Evolutionary conservation across 2,329 filamentous ascomycete genomes (phyloP).

Genomic region (Xylariales sp.): DNA sequence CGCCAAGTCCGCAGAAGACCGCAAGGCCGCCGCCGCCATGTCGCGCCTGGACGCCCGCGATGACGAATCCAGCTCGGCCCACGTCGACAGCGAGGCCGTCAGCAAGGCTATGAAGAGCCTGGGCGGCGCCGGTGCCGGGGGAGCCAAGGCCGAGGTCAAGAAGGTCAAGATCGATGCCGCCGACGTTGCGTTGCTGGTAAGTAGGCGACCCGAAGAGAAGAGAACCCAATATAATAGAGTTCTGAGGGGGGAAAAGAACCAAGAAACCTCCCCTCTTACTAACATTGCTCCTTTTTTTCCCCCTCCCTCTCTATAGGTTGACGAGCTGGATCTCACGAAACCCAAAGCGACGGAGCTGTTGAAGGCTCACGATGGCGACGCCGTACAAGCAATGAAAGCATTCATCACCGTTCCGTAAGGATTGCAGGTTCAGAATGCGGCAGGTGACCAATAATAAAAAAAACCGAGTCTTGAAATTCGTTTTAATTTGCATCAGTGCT

Average conservation of each 20-base stretch:
- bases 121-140: conserved; percentile 25
- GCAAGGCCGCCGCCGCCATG: conserved; percentile 71
- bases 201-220: conserved; percentile 20
- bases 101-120: conserved; percentile 68
- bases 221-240: not conserved
- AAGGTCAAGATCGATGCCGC: conserved; percentile 70
- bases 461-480: too few species aligned
- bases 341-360: conserved; percentile 70
- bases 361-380: conserved; percentile 66
- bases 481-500: too few species aligned
- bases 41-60: conserved; percentile 60
- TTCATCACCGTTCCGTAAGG: conserved; percentile 30
- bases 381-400: conserved; percentile 61
- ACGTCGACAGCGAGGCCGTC: conserved; percentile 66
- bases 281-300: too few species aligned
- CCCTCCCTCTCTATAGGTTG: conserved; percentile 55
- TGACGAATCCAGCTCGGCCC: conserved; percentile 45
- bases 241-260: not conserved
- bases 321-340: conserved; percentile 69
- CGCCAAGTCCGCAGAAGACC: conserved; percentile 68
- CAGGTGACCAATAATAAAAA: too few species aligned
- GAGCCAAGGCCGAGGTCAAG: conserved; percentile 42
- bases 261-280: not conserved
- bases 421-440: too few species aligned
- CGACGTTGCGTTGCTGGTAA: conserved; percentile 66